phyloP scores from a whole-genome alignment of 345 rosid genomes.

The Acer negundo region DNA sequence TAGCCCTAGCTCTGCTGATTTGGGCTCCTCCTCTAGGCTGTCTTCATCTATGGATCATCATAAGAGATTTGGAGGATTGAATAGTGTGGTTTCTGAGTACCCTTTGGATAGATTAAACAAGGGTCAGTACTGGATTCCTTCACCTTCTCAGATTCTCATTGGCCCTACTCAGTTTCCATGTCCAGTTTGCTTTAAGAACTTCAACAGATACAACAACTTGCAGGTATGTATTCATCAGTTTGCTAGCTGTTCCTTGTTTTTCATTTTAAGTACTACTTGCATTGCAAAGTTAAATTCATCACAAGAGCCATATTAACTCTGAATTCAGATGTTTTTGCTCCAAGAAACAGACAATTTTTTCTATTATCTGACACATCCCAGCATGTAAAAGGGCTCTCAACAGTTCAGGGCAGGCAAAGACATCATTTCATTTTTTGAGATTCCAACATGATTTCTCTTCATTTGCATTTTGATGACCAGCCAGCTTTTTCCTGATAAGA shows the following conservation, averaged over 20 bases:
- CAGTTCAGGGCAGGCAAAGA: not conserved
- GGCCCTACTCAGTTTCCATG: conserved; percentile 66
- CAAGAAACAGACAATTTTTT: not conserved
- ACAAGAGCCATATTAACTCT: not conserved
- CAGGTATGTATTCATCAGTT: conserved; percentile 40
- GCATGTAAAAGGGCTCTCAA: not conserved
- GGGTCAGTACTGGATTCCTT: conserved; percentile 65
- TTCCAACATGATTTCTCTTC: not conserved
- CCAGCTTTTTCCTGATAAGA: not conserved
- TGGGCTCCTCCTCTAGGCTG: conserved; percentile 22
- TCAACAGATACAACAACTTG: conserved; percentile 63
- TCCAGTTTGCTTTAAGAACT: conserved; percentile 56
- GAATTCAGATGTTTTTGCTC: conserved; percentile 17
- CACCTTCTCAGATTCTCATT: conserved; percentile 60
- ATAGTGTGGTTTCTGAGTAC: conserved; percentile 24
- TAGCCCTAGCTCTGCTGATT: conserved; percentile 28
- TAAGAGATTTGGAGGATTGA: conserved; percentile 18
- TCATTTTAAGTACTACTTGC: too few relatives aligned
- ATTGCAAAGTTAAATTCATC: not conserved
- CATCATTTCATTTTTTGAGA: conserved; percentile 2
- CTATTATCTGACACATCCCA: not conserved
- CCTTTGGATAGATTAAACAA: conserved; percentile 26
- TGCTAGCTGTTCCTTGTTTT: not conserved
- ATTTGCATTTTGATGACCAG: not conserved
- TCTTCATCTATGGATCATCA: conserved; percentile 17